Conservation (phyloP, 176 grass and related monocot species). For the Rhynchospora breviuscula region DNA sequence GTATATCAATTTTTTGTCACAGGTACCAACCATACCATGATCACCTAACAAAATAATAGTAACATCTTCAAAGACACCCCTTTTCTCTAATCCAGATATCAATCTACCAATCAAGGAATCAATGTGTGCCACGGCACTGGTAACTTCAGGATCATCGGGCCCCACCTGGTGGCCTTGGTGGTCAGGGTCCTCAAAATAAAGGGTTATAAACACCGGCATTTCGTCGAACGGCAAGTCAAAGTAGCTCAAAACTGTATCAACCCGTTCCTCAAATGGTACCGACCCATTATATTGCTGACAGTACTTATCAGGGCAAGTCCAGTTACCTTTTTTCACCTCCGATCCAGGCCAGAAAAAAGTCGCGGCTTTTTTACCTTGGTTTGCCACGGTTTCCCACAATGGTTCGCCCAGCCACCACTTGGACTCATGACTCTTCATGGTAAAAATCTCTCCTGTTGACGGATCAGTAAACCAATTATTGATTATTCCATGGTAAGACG, state of each 20-base stretch:
- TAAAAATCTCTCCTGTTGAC: conserved; percentile 45
- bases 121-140: conserved; percentile 45
- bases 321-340: conserved; percentile 64
- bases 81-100: conserved; percentile 66
- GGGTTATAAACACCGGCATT: conserved; percentile 66
- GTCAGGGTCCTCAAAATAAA: conserved; percentile 96
- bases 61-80: conserved; percentile 79
- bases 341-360: conserved; percentile 89
- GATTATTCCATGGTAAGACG: conserved; percentile 78
- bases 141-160: conserved; percentile 70
- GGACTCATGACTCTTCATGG: conserved; percentile 56
- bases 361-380: conserved; percentile 55
- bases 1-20: conserved; percentile 65
- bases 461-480: conserved; percentile 89
- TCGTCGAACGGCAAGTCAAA: conserved; percentile 64
- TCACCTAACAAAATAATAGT: conserved; percentile 72
- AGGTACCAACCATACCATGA: conserved; percentile 94
- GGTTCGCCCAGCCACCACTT: conserved; percentile 80
- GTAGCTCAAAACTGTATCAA: conserved; percentile 58
- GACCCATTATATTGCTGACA: conserved; percentile 59
- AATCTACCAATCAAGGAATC: conserved; percentile 68
- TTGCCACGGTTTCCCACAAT: conserved; percentile 61
- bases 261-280: conserved; percentile 73
- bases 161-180: conserved; percentile 87
- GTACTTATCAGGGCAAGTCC: conserved; percentile 62